Evolutionary conservation across 176 grass and related monocot species (phyloP), one percentile per base, ranked within the genome.

Genomic region (Rhynchospora breviuscula): DNA sequence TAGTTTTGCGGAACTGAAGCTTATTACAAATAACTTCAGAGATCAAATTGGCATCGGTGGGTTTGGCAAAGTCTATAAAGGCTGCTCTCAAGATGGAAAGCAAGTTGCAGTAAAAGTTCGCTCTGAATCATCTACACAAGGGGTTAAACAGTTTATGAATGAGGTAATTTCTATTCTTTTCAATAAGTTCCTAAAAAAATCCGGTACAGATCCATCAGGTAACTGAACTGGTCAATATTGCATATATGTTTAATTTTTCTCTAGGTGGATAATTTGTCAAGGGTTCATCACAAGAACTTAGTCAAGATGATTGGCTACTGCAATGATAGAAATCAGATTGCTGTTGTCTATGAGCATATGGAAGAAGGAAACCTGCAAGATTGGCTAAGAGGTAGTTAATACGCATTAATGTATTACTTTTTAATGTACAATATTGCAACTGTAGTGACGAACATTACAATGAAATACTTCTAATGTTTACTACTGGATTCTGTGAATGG

Each of bases 1-100:
- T 70, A 84, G 10, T 72, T 91, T 88, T 52, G 84, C 63, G 31
- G 87, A 91, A 13, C 83, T 87, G 59, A 29, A 82, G 65, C 25
- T 17, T 3, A 86, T 89, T 10, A 91, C 87, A 0, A 84, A 81
- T 44, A 80, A 84, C 35, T 89, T 91, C 26, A 45, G 59, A 35
- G 65, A 33, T 29, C 65, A 74, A 10, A 80, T 89, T 13, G 87
- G 87, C 0, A 78, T 63, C 63, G 90, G 91, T 51, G 88, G 86
- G 57, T 93, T 93, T 63, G 91, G 88, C 17, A 40, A 49, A 64
- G 91, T 93, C 31, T 87, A 85, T 47, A 18, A 60, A 79, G 91
- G 88, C 9, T 44, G 67, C n/a, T 63, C 86, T 59, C 85, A 93
- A 47, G 62, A 88, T 83, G 79, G 73, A 31, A 90, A 62, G 73